These are phyloP conservation scores for Pneumocystis oryctolagi DNA, from an alignment of 1,139 yeast genomes.

Conservation along the genomic window DNA sequence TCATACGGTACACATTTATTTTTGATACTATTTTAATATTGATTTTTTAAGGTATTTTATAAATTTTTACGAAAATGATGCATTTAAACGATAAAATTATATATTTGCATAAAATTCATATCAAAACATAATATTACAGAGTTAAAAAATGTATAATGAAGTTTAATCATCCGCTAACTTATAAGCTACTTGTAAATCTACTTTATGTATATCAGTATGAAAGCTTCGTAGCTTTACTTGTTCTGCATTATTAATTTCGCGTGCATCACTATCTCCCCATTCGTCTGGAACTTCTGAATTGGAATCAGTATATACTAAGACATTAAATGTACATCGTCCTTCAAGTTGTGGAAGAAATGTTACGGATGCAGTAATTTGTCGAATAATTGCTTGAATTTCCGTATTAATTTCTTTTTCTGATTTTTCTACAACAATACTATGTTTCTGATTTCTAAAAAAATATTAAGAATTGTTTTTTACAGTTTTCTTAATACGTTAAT, in stretches of 20 bases:
- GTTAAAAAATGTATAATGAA: neutral
- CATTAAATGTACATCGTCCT: conserved; percentile 66
- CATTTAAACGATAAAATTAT: neutral
- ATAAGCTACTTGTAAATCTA: conserved; percentile 31
- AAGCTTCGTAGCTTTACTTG: conserved; percentile 57
- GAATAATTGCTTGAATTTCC: conserved; percentile 70
- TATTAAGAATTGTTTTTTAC: neutral
- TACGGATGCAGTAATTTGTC: conserved; percentile 81
- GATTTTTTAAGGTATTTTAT: conserved; percentile 4
- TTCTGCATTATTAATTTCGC: conserved; percentile 44
- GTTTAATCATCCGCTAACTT: neutral
- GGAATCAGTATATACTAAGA: conserved; percentile 69
- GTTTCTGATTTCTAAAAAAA: neutral
- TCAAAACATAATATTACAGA: neutral
- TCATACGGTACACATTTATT: neutral
- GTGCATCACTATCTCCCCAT: conserved; percentile 72
- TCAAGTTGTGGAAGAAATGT: conserved; percentile 66
- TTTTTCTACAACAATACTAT: conserved; percentile 20
- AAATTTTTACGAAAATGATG: conserved; percentile 1
- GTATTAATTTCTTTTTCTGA: conserved; percentile 42
- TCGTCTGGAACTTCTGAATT: conserved; percentile 59
- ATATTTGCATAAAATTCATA: neutral
- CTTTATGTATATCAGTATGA: conserved; percentile 51
- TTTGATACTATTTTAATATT: conserved; percentile 1
- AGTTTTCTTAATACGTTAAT: neutral